These are phyloP conservation scores for Pseudogymnoascus sp. DNA, from an alignment of 2,329 filamentous ascomycete species.

Conservation along the genomic window DNA sequence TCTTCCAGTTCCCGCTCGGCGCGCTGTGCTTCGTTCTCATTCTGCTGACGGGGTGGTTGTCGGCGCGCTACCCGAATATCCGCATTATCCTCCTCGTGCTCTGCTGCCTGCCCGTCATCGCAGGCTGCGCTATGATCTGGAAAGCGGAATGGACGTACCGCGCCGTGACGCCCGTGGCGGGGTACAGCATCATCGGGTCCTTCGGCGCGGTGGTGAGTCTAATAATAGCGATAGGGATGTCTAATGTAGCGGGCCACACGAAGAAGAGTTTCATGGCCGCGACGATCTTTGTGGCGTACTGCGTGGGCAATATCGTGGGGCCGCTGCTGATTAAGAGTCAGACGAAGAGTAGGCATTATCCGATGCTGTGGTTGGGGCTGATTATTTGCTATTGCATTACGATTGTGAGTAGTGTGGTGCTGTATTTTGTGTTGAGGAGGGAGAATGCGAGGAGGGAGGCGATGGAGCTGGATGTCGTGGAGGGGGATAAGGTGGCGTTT, in stretches of 20 bases:
- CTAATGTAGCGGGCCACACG: constrained; percentile 67
- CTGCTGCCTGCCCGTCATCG: constrained; percentile 67
- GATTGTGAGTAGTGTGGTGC: constrained; percentile 45
- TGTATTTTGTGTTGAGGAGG: constrained; percentile 52
- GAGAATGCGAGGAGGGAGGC: constrained; percentile 50
- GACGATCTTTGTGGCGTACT: constrained; percentile 68
- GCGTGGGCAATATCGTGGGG: constrained; percentile 69
- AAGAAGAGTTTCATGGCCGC: constrained; percentile 74
- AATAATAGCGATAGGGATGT: constrained; percentile 51
- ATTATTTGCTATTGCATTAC: constrained; percentile 65
- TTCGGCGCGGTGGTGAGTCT: constrained; percentile 64
- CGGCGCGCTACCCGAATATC: constrained; percentile 52
- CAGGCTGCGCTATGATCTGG: constrained; percentile 70
- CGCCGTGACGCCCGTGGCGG: constrained; percentile 58
- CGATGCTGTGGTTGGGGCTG: constrained; percentile 61
- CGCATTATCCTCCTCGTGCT: constrained; percentile 57
- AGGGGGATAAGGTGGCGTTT: constrained; percentile 59
- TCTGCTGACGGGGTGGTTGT: constrained; percentile 57
- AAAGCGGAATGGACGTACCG: constrained; percentile 51
- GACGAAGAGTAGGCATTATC: constrained; percentile 60
- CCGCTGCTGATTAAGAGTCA: constrained; percentile 64
- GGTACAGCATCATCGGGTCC: constrained; percentile 66
- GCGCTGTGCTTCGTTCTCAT: constrained; percentile 62
- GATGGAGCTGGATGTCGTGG: constrained; percentile 48
- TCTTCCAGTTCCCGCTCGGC: constrained; percentile 69